These are phyloP conservation scores for Nectriaceae sp. DNA, from an alignment of 2,329 filamentous ascomycete species.

Conservation along the genomic window DNA sequence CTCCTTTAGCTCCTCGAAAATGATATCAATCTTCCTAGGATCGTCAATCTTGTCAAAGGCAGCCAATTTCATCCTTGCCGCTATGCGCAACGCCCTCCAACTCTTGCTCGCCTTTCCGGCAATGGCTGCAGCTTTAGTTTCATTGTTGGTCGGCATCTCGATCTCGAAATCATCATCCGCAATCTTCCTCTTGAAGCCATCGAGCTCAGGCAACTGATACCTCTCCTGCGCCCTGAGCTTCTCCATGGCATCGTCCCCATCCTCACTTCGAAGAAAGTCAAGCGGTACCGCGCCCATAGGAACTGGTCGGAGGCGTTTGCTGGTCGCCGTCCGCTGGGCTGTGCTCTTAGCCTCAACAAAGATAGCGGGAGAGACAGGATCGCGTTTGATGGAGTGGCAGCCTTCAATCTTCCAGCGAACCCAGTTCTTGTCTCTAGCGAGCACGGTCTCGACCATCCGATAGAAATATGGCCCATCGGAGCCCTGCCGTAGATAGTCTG, in stretches of 20 bases:
- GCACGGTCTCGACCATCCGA: conserved; percentile 94
- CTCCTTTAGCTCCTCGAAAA: conserved; percentile 55
- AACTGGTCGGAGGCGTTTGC: conserved; percentile 68
- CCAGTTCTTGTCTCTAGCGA: conserved; percentile 98
- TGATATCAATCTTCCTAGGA: conserved; percentile 65
- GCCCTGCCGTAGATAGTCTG: conserved; percentile 78
- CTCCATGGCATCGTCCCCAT: conserved; percentile 61
- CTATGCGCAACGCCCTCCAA: conserved; percentile 85
- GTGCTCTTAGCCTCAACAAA: conserved; percentile 70
- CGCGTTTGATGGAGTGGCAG: conserved; percentile 82
- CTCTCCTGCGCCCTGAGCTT: conserved; percentile 67
- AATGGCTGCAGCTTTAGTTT: conserved; percentile 55
- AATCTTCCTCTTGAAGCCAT: conserved; percentile 72
- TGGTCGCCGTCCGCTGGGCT: conserved; percentile 66
- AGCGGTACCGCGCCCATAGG: conserved; percentile 75
- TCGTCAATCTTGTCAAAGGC: conserved; percentile 88
- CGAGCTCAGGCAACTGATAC: conserved; percentile 68
- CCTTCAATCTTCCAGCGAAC: conserved; percentile 96
- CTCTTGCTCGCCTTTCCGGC: conserved; percentile 84
- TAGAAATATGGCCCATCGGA: conserved; percentile 90
- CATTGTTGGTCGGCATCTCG: conserved; percentile 71
- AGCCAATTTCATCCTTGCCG: conserved; percentile 71
- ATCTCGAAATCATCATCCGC: conserved; percentile 82
- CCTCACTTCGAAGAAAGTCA: conserved; percentile 73
- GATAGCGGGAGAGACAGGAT: conserved; percentile 67